Evolutionary conservation across 306 rosid genomes (phyloP).

Genomic region (Rubus idaeus): DNA sequence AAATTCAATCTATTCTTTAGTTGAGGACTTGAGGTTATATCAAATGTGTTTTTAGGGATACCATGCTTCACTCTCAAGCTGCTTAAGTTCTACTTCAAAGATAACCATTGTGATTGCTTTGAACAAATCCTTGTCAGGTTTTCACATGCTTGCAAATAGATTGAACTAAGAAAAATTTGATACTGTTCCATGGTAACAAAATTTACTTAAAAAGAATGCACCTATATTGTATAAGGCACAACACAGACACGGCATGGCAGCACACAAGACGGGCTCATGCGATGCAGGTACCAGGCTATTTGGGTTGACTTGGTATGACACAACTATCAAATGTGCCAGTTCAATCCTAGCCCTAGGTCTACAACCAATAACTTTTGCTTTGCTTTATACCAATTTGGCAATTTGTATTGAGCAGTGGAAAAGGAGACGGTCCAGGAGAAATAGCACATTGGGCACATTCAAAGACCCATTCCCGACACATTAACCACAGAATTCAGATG

Average conservation of each 20-base stretch:
- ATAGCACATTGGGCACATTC: not conserved
- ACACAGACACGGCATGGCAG: no score
- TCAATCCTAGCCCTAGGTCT: no score
- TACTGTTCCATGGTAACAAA: not conserved
- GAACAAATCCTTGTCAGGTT: not conserved
- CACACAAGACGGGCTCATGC: no score
- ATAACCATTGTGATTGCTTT: not conserved
- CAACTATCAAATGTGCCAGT: no score
- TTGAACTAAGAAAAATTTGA: not conserved
- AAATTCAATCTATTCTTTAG: not conserved
- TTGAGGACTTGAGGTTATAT: not conserved
- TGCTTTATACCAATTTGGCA: not conserved
- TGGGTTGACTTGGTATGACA: not conserved
- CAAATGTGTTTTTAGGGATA: no score
- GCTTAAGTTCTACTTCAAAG: not conserved
- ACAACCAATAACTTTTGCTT: not conserved
- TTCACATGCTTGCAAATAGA: not conserved
- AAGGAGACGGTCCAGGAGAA: no score
- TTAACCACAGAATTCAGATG: slow-evolving; percentile 33
- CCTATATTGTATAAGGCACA: no score
- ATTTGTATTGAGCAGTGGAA: not conserved
- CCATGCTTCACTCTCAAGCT: not conserved
- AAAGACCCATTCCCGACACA: not conserved
- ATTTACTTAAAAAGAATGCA: not conserved
- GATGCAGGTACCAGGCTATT: no score